Evolutionary conservation across 768 basidiomycete species (phyloP).

Genomic region (Podaxis sp.): DNA sequence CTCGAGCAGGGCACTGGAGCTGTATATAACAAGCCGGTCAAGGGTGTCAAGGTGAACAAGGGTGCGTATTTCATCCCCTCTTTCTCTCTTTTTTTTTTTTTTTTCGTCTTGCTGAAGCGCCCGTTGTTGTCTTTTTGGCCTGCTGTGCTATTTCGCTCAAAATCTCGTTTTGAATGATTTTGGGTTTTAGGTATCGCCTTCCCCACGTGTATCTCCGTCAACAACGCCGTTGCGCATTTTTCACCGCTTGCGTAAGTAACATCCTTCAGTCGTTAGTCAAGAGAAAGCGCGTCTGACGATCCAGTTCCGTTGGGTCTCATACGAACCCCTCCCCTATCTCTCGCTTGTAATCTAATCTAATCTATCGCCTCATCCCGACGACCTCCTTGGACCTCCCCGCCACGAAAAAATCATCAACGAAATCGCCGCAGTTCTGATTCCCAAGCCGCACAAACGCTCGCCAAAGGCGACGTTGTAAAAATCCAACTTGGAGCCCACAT

Average conservation of each 20-base stretch:
- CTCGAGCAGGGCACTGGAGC: slow-evolving; percentile 81
- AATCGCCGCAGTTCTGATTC: slow-evolving; percentile 62
- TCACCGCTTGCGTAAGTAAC: slow-evolving; percentile 85
- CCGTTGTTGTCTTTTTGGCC: slow-evolving; percentile 8
- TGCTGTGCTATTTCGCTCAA: not conserved
- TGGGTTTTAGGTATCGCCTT: slow-evolving; percentile 77
- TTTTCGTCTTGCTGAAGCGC: not conserved
- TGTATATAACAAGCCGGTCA: slow-evolving; percentile 89
- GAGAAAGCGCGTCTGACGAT: not conserved
- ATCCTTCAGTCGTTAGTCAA: slow-evolving; percentile 23
- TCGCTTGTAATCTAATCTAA: slow-evolving; percentile 14
- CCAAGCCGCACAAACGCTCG: slow-evolving; percentile 62
- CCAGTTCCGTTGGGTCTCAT: slow-evolving; percentile 5
- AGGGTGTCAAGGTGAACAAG: slow-evolving; percentile 85
- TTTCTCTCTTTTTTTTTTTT: not conserved
- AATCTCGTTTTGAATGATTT: not conserved
- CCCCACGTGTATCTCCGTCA: slow-evolving; percentile 91
- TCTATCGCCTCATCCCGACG: not conserved
- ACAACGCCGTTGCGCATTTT: slow-evolving; percentile 95
- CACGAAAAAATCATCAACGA: not conserved
- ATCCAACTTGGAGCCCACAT: slow-evolving; percentile 96
- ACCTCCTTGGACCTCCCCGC: not conserved
- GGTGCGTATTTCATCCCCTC: slow-evolving; percentile 48
- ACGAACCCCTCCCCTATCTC: not conserved
- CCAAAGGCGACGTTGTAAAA: slow-evolving; percentile 92